These are phyloP conservation scores for Echium plantagineum DNA, from an alignment of 257 asterid genomes.

Conservation along the genomic window DNA sequence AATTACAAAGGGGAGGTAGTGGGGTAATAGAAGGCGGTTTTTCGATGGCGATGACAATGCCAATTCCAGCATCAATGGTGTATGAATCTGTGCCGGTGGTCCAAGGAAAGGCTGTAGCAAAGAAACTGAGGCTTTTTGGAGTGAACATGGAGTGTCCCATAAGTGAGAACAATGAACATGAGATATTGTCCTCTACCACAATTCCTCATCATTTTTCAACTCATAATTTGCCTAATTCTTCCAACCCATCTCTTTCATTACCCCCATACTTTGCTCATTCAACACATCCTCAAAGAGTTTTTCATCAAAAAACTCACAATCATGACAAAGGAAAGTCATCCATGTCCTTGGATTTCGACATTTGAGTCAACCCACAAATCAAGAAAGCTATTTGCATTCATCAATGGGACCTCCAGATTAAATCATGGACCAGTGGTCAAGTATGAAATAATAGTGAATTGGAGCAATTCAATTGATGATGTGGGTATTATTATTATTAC, in stretches of 20 bases:
- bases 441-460: not conserved
- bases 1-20: conserved; percentile 18
- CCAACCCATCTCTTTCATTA: conserved; percentile 15
- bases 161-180: conserved; percentile 38
- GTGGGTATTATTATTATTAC: not conserved
- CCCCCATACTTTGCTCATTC: conserved; percentile 17
- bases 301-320: conserved; percentile 14
- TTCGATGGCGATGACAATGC: not conserved
- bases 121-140: conserved; percentile 85
- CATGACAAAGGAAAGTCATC: conserved; percentile 48
- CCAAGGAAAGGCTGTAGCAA: conserved; percentile 84
- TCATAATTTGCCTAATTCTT: conserved; percentile 13
- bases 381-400: not conserved
- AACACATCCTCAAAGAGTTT: not conserved
- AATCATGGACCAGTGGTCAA: not conserved
- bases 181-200: conserved; percentile 33
- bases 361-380: conserved; percentile 14
- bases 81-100: conserved; percentile 91
- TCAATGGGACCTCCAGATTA: not conserved
- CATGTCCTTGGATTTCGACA: conserved; percentile 71
- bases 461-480: not conserved
- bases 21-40: not conserved
- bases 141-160: conserved; percentile 85
- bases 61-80: conserved; percentile 24
- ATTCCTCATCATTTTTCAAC: conserved; percentile 5